phyloP scores from a whole-genome alignment of 176 grass and related monocot genomes.

The Cenchrus fungigraminus region DNA sequence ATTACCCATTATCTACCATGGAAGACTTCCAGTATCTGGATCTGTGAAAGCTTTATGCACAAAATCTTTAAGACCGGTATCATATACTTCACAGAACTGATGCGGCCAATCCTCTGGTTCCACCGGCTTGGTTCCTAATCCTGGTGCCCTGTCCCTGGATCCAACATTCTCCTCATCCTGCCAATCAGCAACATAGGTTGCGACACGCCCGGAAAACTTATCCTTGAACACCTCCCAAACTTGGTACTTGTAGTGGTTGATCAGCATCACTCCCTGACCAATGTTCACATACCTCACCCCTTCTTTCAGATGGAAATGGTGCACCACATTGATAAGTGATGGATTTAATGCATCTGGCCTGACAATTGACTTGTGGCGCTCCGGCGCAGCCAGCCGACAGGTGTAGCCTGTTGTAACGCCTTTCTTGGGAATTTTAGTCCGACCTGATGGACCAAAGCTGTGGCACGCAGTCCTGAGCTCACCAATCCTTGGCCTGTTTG shows the following conservation, averaged over 20 bases:
- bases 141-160: conserved; percentile 90
- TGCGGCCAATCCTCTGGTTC: conserved; percentile 82
- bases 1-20: conserved; percentile 64
- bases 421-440: conserved; percentile 64
- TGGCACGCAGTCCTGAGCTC: conserved; percentile 88
- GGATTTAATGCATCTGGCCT: conserved; percentile 74
- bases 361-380: conserved; percentile 93
- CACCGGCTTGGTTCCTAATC: conserved; percentile 86
- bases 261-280: conserved; percentile 74
- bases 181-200: conserved; percentile 96
- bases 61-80: conserved; percentile 81
- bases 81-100: conserved; percentile 92
- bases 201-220: conserved; percentile 83
- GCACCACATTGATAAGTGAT: conserved; percentile 91
- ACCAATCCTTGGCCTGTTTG: conserved; percentile 54
- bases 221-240: conserved; percentile 99
- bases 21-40: conserved; percentile 64
- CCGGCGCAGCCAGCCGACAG: conserved; percentile 69
- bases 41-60: conserved; percentile 58
- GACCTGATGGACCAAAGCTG: conserved; percentile 93
- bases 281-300: conserved; percentile 81
- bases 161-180: conserved; percentile 90
- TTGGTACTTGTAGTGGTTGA: conserved; percentile 99
- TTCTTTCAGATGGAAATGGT: conserved; percentile 95
- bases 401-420: conserved; percentile 75